Conservation (phyloP, 2,329 filamentous ascomycete genomes). For the Trichothecium sympodiale region DNA sequence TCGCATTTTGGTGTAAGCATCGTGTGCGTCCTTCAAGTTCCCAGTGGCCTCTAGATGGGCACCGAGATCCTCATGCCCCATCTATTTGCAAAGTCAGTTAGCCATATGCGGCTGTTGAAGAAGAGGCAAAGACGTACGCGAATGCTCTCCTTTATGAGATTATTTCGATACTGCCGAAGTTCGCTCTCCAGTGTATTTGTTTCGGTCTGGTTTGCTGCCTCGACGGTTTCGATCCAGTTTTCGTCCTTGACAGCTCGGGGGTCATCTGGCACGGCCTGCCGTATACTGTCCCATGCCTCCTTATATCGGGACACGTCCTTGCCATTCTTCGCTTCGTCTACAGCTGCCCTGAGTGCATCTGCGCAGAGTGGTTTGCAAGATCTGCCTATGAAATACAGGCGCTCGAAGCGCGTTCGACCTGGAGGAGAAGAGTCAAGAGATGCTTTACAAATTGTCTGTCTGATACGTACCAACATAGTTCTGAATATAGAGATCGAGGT, state of each 20-base stretch:
- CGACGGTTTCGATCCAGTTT: conserved; percentile 62
- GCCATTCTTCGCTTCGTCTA: conserved; percentile 64
- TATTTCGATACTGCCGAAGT: conserved; percentile 89
- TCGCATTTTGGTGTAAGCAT: conserved; percentile 77
- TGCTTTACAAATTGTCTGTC: background rate
- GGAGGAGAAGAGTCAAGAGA: conserved; percentile 1
- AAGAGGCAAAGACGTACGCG: conserved; percentile 42
- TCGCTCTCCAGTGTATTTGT: conserved; percentile 70
- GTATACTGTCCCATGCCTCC: conserved; percentile 55
- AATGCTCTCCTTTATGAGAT: conserved; percentile 94
- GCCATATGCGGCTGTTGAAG: background rate
- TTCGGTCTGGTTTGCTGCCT: conserved; percentile 56
- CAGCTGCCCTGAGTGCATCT: conserved; percentile 71
- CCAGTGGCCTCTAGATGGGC: conserved; percentile 72
- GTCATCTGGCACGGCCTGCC: conserved; percentile 52
- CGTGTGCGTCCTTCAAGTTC: conserved; percentile 59
- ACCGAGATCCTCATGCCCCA: conserved; percentile 89
- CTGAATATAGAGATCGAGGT: conserved; percentile 79
- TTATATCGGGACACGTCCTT: conserved; percentile 64
- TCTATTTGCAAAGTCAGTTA: conserved; percentile 40
- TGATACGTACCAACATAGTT: conserved; percentile 65
- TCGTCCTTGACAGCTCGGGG: conserved; percentile 56
- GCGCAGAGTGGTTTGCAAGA: conserved; percentile 64
- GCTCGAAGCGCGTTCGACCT: conserved; percentile 74
- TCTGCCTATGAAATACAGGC: conserved; percentile 71